Base-by-base conservation (phyloP, 2,329 filamentous ascomycete genomes). In the Hypomyces rosellus region DNA sequence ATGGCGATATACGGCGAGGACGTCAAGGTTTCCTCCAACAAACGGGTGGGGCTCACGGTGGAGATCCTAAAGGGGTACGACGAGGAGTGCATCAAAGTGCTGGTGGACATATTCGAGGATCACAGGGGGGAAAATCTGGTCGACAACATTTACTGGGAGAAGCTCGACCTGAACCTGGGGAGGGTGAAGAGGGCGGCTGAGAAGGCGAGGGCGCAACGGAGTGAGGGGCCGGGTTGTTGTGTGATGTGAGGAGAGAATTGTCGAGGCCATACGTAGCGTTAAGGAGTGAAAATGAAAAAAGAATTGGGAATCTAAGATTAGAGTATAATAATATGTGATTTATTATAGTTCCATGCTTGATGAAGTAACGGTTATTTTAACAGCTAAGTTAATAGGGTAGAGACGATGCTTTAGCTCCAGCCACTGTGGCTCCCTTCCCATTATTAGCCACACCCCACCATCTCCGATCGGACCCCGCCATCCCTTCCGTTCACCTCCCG, bases 111-210 rank as follows among this genome's bases (percentile, higher is more conserved):
- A 1, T 40, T 60, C 8, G 22, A 49, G 11, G 20, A 44, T 1
- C 9, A 4, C 14, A 46, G 51, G 5, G 13, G 37, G 14, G 50
- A 49, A 3, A 30, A 30, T 30, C 52, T 58, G 4, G 47, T 48
- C 45, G 18, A 46, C 12, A 43, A 53, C 2, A 53, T 57, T 5
- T 59, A 59, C 33, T 59, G 57, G 57, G 43, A 59, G 1, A 51
- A 50, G 4, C 12, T 55, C 15, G 40, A 48, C 33, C 13, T 38
- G 5, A 18, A 36, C 30, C n/a, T 20, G n/a, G 45, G 25, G 15
- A 38, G 16, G 15, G 16, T 46, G n/a, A 38, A 16, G 30, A 46
- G 18, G 22, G n/a, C 40, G 18, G 40, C 20, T 14, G 40, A 30
- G 25, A 30, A 11, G 9, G 25, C 25, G 25, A 30, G 25, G 25